These are phyloP conservation scores for Aspergillus chevalieri DNA, from an alignment of 2,329 filamentous ascomycete species.

Conservation along the genomic window DNA sequence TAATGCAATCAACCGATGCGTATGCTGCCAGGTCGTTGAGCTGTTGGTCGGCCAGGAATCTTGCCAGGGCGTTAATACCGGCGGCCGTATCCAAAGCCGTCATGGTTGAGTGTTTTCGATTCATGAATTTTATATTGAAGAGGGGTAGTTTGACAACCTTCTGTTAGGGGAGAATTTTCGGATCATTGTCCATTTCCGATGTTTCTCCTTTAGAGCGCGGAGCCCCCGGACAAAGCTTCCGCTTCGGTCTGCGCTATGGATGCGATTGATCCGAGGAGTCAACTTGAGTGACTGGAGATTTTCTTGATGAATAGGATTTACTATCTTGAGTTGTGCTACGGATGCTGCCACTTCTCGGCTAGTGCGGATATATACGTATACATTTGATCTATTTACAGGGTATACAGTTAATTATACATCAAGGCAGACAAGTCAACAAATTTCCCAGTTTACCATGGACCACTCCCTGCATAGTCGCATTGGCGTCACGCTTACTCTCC, in stretches of 20 bases:
- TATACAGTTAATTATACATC: conserved; percentile 2
- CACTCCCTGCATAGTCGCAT: conserved; percentile 45
- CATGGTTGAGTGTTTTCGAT: conserved; percentile 5
- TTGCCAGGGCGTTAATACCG: not conserved
- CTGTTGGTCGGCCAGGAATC: not conserved
- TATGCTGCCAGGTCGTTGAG: conserved; percentile 2
- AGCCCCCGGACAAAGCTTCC: too few relatives aligned
- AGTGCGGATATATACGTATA: not conserved
- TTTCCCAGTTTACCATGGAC: conserved; percentile 48
- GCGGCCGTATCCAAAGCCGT: not conserved
- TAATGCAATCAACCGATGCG: conserved; percentile 27
- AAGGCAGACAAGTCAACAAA: conserved; percentile 45
- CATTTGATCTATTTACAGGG: not conserved
- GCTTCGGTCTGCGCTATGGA: too few relatives aligned
- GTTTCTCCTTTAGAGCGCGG: too few relatives aligned
- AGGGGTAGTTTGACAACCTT: not conserved
- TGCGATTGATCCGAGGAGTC: too few relatives aligned
- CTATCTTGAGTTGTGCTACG: too few relatives aligned
- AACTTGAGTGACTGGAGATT: too few relatives aligned
- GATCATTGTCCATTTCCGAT: too few relatives aligned
- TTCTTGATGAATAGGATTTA: too few relatives aligned
- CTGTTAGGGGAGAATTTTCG: too few relatives aligned
- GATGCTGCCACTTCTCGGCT: too few relatives aligned
- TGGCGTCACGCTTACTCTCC: conserved; percentile 54
- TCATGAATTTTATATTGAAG: not conserved